Conservation (phyloP, 768 basidiomycete species). For the Lactarius tabidus region DNA sequence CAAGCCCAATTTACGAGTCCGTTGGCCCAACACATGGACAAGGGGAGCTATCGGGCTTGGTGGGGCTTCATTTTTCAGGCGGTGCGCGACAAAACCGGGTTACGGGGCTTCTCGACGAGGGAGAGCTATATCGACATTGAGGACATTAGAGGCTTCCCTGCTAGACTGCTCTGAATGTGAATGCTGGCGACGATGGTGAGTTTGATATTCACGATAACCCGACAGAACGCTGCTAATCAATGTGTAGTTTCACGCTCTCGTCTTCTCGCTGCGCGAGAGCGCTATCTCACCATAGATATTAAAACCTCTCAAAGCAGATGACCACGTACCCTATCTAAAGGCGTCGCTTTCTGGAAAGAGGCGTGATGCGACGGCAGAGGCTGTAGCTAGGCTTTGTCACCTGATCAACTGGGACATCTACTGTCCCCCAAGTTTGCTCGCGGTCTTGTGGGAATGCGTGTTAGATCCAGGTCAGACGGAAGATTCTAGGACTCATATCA, state of each 20-base stretch:
- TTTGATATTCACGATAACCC: not conserved
- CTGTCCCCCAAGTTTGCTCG: constrained; percentile 37
- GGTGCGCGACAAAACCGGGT: constrained; percentile 41
- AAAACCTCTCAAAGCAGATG: constrained; percentile 1
- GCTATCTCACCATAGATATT: constrained; percentile 21
- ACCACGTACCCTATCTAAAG: constrained; percentile 10
- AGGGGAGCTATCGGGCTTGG: constrained; percentile 31
- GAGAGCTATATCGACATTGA: constrained; percentile 59
- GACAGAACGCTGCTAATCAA: not conserved
- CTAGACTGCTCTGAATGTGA: constrained; percentile 2
- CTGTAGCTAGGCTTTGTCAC: constrained; percentile 13
- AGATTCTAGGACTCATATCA: constrained; percentile 36
- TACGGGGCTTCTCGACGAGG: constrained; percentile 32
- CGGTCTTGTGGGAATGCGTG: constrained; percentile 42
- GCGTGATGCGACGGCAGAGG: constrained; percentile 1
- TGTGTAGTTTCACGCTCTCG: not conserved
- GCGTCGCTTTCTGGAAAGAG: constrained; percentile 15
- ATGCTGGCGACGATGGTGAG: constrained; percentile 19
- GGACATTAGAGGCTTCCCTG: constrained; percentile 2
- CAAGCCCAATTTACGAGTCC: constrained; percentile 8
- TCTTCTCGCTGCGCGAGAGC: constrained; percentile 13
- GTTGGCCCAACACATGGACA: constrained; percentile 32
- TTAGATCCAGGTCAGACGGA: constrained; percentile 30
- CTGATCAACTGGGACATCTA: constrained; percentile 23
- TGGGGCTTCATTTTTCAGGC: constrained; percentile 51